Percentiles rank a stretch among this genome's conserved stretches.
These are phyloP conservation scores for Kluyveromyces dobzhanskii DNA, from an alignment of 805 yeast species.

Conservation along the genomic window DNA sequence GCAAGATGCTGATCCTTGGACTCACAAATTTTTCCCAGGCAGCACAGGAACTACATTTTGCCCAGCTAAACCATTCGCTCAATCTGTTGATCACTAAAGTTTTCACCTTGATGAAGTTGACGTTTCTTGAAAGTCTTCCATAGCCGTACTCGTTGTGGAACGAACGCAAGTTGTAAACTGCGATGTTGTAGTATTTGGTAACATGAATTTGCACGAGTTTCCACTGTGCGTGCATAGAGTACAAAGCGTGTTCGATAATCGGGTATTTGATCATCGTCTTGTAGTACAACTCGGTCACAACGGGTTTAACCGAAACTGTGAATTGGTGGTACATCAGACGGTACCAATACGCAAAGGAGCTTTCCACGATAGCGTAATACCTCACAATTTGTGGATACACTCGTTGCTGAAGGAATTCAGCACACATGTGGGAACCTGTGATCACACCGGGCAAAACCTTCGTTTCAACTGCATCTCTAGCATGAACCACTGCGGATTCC, in stretches of 20 bases:
- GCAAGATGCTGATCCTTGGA: background rate
- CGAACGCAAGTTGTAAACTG: background rate
- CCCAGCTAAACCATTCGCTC: background rate
- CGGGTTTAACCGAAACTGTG: background rate
- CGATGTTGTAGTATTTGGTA: slow-evolving; percentile 1
- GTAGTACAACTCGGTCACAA: background rate
- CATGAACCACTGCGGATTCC: background rate
- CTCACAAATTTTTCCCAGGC: background rate
- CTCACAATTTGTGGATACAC: background rate
- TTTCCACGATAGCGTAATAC: background rate
- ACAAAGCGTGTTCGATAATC: background rate
- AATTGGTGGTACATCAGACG: background rate
- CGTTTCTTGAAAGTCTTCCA: background rate
- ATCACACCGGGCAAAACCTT: background rate
- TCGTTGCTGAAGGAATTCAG: too few species aligned
- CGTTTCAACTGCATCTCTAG: background rate
- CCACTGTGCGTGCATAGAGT: background rate
- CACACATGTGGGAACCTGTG: too few species aligned
- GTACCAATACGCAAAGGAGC: background rate
- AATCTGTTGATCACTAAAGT: background rate
- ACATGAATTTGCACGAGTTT: background rate
- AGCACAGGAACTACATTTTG: background rate
- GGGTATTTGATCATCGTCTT: slow-evolving; percentile 1
- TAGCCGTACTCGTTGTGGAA: slow-evolving; percentile 1
- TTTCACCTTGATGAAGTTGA: background rate